These are phyloP conservation scores for Arthrinium phaeospermum DNA, from an alignment of 2,329 filamentous ascomycete genomes.

Conservation along the genomic window DNA sequence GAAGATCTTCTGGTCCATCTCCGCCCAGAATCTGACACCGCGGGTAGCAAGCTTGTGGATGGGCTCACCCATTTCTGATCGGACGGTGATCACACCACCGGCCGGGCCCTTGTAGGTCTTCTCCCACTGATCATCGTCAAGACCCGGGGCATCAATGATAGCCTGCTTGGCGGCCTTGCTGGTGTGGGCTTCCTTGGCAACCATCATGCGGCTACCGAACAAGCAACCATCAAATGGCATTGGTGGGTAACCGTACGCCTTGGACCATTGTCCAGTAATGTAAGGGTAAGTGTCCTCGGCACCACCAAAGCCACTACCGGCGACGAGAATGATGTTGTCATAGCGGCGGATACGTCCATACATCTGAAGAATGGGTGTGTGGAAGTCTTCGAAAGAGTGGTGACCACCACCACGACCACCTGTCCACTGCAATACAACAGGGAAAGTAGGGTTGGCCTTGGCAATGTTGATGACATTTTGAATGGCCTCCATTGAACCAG, in stretches of 20 bases:
- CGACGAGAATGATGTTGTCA: constrained; percentile 86
- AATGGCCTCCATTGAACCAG: constrained; percentile 86
- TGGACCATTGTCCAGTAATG: constrained; percentile 87
- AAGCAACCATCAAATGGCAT: constrained; percentile 96
- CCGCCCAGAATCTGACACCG: constrained; percentile 95
- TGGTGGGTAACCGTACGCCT: constrained; percentile 81
- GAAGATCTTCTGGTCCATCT: constrained; percentile 99
- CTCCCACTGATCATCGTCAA: constrained; percentile 86
- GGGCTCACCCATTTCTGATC: constrained; percentile 98
- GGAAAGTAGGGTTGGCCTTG: constrained; percentile 91
- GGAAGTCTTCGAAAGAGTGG: constrained; percentile 95
- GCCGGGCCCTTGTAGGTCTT: constrained; percentile 90
- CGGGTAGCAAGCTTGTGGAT: constrained; percentile 98
- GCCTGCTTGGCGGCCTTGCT: constrained; percentile 87
- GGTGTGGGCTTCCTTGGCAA: constrained; percentile 89
- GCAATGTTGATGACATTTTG: constrained; percentile 91
- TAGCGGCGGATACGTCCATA: constrained; percentile 86
- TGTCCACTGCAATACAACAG: constrained; percentile 94
- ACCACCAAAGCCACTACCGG: constrained; percentile 90
- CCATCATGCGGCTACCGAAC: constrained; percentile 94
- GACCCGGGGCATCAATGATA: constrained; percentile 83
- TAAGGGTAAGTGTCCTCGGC: constrained; percentile 92
- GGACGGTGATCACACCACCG: constrained; percentile 93
- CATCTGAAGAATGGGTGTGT: constrained; percentile 89
- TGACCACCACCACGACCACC: constrained; percentile 92